Base-by-base conservation (phyloP, 2,329 filamentous ascomycete species). In the Polytolypa hystricis region DNA sequence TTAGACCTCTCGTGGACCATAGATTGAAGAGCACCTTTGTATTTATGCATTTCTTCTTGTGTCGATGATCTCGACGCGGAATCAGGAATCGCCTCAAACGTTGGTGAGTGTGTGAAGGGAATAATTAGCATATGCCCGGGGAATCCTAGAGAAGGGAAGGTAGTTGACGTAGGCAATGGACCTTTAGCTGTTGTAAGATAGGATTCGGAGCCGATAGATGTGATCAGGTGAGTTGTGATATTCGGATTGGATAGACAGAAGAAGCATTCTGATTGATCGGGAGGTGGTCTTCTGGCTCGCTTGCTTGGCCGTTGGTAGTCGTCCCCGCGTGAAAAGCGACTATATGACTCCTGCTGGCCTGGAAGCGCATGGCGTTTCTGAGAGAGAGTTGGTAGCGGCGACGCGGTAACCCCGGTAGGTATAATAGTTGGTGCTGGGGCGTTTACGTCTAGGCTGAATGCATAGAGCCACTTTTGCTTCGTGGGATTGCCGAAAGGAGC, bases 111-210 rank as follows among this genome's bases (percentile, higher is more conserved):
- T 5, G 79, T 73, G 15, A 94, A 71, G 0, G 91, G 87, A 41
- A 95, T 89, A 51, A 98, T 89, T 43, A 98, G 77, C 51, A 93
- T 77, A 58, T 98, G 91, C 14, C 77, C 74, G 0, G 89, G 84
- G 53, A 89, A 93, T 15, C 69, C 64, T 4, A 96, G 70, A 4
- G 74, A 73, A 1, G 78, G 65, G 55, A 86, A 93, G 2, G 79
- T 87, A 5, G 72, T 64, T 0, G 73, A 60, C 2, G 77, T 81
- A 2, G 84, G 79, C 1, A 98, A 69, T 4, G 91, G 87, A 0
- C 91, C 91, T 58, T 94, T 95, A 41, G 91, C 85, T 16, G 82
- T 91, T 18, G 91, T 93, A 37, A 96, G 63, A 57, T 96, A 96
- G 37, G 78, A 73, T 42, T 93, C 82, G 12, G 86, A 79, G 36